Evolutionary conservation across 495 filamentous ascomycete genomes (phyloP), one percentile per base, ranked within the genome.

Genomic region (Penicillium samsonianum): DNA sequence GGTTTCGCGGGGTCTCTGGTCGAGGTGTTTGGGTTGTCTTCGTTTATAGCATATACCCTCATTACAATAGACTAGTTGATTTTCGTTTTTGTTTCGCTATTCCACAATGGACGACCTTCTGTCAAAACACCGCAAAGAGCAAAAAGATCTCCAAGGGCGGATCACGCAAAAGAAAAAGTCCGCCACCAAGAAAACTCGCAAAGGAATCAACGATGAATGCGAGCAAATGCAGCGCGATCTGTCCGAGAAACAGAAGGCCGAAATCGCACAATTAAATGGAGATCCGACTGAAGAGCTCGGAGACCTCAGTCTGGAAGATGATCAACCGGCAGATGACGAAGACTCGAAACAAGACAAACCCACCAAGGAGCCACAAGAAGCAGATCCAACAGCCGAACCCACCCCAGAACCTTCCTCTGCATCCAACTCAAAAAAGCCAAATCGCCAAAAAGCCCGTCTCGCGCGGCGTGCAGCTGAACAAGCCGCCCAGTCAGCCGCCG

Each of bases 161-260:
- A 87, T 94, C 60, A 96, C 90, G 7, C 91, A 90, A 75, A 96
- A 96, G 77, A 97, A 96, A 78, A 97, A 96, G 76, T 82, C 86
- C 52, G 92, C 94, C 25, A 94, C 88, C 37, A 98, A 97, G 76
- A 98, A 96, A 81, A 97, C 91, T 16, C 84, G 94, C 30, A 95
- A 91, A 72, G 87, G 87, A 40, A 80, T 98, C 61, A 92, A 89
- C 64, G 85, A 91, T 59, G 89, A 95, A 74, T 94, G 91, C 70
- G 87, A 86, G 28, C 75, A 81, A 53, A 79, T 93, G 54, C 90
- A 93, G 71, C 69, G 76, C 19, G 78, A 88, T 31, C 70, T 92
- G n/a, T 82, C 81, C 46, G 84, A 88, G 54, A 74, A 72, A 45
- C 92, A 96, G 2, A 78, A 80, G 28, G 69, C 68, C 2, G 93